Evolutionary conservation across 257 asterid genomes (phyloP).

Genomic region (Gardenia jasminoides): DNA sequence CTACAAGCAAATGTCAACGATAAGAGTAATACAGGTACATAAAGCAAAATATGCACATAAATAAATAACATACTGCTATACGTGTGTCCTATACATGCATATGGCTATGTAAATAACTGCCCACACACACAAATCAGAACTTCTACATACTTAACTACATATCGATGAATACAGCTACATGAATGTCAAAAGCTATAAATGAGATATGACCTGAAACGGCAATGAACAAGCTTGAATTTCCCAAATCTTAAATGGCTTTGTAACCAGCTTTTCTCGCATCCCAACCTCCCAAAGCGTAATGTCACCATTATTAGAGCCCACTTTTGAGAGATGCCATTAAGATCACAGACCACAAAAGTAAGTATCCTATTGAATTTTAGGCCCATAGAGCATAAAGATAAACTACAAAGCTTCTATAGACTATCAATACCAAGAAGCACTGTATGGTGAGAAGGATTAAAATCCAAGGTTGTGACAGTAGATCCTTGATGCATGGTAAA

Average conservation of each 20-base stretch:
- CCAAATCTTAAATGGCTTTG: constrained; percentile 89
- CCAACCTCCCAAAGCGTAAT: constrained; percentile 92
- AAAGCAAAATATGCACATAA: not conserved
- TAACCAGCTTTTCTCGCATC: constrained; percentile 67
- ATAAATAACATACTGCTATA: not conserved
- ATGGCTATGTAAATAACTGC: not conserved
- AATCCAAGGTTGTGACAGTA: constrained; percentile 82
- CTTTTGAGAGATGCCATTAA: constrained; percentile 38
- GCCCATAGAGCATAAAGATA: not conserved
- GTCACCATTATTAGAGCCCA: constrained; percentile 89
- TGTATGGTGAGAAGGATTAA: constrained; percentile 84
- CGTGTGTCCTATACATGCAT: not conserved
- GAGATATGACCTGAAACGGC: constrained; percentile 68
- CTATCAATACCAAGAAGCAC: constrained; percentile 71
- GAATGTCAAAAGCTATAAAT: not conserved
- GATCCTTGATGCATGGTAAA: constrained; percentile 89
- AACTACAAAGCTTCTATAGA: constrained; percentile 5
- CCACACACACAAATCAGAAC: not conserved
- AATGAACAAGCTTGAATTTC: constrained; percentile 67
- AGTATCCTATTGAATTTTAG: not conserved
- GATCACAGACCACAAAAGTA: constrained; percentile 7
- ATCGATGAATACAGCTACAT: not conserved
- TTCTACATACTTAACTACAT: not conserved
- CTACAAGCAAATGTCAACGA: not conserved
- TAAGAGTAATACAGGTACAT: not conserved